Base-by-base conservation (phyloP, 2,329 filamentous ascomycete species). In the Plenodomus biglobosus region DNA sequence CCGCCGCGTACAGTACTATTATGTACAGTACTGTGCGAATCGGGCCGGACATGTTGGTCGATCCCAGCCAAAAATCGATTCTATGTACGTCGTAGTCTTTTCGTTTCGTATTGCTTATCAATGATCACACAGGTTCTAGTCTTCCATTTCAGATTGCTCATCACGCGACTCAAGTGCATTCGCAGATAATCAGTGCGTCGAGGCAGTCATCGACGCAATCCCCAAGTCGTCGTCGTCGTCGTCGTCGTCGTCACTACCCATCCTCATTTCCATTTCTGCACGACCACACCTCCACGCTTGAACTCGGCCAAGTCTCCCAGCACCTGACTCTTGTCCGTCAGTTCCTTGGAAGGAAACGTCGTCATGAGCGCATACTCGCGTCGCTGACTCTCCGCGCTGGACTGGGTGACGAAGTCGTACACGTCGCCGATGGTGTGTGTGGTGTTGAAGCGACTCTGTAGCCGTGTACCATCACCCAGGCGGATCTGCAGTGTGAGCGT, bases 391-490 rank as follows among this genome's bases (percentile, higher is more conserved):
- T 78, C 79, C 0, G 84, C 69, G 20, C 81, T 85, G 0, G 87
- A 80, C n/a, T 80, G 78, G 49, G 82, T 76, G 51, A 92, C 83
- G 61, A 92, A 92, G 8, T 78, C 76, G 70, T 94, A 92, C 8
- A 95, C 80, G 56, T 92, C 86, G 15, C 84, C 86, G 39, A 95
- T 75, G 0, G 88, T 94, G 60, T 90, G 85, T 0, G 81, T 85
- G 0, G 86, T 85, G 75, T 94, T 94, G 75, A 95, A 95, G 8
- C 88, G 83, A 20, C 86, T 88, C n/a, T 85, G 84, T 19, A 94
- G 75, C 37, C 88, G 81, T 1, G 86, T 87, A 34, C 89, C 90
- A 57, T 92, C 85, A 1, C 86, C 87, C 46, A 94, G 80, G 63
- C 90, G 87, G 48, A 95, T 85, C 59, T 90, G 86, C 35, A 95